Conservation (phyloP, 805 yeast genomes). For the Candida pini region DNA sequence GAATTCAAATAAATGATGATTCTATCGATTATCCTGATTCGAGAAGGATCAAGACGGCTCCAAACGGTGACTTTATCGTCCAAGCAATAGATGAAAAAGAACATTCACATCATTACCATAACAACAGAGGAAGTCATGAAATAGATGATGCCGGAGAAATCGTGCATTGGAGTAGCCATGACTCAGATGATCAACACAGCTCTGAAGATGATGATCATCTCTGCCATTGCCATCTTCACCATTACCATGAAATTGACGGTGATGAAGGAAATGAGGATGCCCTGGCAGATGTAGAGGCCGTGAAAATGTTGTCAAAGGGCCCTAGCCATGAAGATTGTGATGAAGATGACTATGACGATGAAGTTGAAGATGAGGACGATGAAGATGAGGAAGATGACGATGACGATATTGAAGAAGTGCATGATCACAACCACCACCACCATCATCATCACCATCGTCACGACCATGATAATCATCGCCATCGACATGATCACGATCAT, state of each 20-base stretch:
- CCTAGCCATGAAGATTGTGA: background rate
- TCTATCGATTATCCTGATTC: constrained; percentile 66
- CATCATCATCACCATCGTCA: constrained; percentile 9
- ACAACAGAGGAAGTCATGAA: no score
- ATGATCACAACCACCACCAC: constrained; percentile 12
- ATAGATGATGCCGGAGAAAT: no score
- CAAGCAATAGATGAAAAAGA: constrained; percentile 7
- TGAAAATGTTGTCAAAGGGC: no score
- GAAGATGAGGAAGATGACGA: constrained; percentile 10
- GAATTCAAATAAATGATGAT: constrained; percentile 49
- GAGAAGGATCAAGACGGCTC: constrained; percentile 59
- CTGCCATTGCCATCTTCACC: constrained; percentile 10
- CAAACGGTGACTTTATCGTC: constrained; percentile 72
- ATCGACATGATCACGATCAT: constrained; percentile 4
- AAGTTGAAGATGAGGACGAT: constrained; percentile 6
- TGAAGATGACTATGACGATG: constrained; percentile 7
- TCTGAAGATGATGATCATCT: constrained; percentile 7
- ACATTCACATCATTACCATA: constrained; percentile 9
- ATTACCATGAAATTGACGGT: constrained; percentile 2
- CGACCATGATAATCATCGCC: constrained; percentile 3
- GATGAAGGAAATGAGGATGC: constrained; percentile 4
- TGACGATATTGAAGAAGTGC: constrained; percentile 10
- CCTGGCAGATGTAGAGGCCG: constrained; percentile 7
- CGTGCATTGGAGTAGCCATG: no score
- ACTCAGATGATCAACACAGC: no score